Conservation (phyloP, 2,329 filamentous ascomycete species). For the Rutstroemia sp. region DNA sequence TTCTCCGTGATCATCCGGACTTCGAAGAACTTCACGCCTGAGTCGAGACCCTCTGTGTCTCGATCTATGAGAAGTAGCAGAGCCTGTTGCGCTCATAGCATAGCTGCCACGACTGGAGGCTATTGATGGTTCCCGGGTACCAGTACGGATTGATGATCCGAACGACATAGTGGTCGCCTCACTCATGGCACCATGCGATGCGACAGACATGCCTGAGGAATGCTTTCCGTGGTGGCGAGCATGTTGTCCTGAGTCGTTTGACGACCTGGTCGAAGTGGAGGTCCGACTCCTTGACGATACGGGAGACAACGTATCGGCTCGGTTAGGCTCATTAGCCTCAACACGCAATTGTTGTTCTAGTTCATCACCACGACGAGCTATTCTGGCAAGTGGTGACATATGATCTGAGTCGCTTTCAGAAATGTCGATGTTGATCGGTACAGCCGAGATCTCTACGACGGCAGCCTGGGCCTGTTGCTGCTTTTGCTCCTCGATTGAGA, state of each 20-base stretch:
- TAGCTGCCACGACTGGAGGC: slow-evolving; percentile 42
- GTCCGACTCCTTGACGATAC: slow-evolving; percentile 28
- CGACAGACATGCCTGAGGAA: slow-evolving; percentile 33
- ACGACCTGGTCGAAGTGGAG: slow-evolving; percentile 44
- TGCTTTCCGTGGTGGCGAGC: slow-evolving; percentile 25
- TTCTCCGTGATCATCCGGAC: slow-evolving; percentile 61
- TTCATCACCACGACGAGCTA: slow-evolving; percentile 60
- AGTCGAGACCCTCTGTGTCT: slow-evolving; percentile 55
- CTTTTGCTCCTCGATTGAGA: slow-evolving; percentile 66
- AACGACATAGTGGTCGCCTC: slow-evolving; percentile 64
- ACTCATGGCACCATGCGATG: slow-evolving; percentile 45
- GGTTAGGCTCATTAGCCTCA: slow-evolving; percentile 20
- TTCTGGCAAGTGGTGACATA: slow-evolving; percentile 66
- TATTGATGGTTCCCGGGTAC: slow-evolving; percentile 24
- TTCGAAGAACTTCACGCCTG: slow-evolving; percentile 72
- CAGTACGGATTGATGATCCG: slow-evolving; percentile 46
- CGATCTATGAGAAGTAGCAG: slow-evolving; percentile 35
- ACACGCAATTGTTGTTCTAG: slow-evolving; percentile 21
- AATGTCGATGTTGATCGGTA: slow-evolving; percentile 50
- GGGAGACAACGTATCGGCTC: slow-evolving; percentile 27
- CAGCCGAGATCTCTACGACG: slow-evolving; percentile 35
- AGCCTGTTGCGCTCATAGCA: slow-evolving; percentile 42
- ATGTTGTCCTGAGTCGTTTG: slow-evolving; percentile 45
- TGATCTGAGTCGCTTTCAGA: slow-evolving; percentile 73
- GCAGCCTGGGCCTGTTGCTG: slow-evolving; percentile 31